These are phyloP conservation scores for Paramecium primaurelia DNA, from an alignment of 73 alveolate genomes.

Conservation along the genomic window DNA sequence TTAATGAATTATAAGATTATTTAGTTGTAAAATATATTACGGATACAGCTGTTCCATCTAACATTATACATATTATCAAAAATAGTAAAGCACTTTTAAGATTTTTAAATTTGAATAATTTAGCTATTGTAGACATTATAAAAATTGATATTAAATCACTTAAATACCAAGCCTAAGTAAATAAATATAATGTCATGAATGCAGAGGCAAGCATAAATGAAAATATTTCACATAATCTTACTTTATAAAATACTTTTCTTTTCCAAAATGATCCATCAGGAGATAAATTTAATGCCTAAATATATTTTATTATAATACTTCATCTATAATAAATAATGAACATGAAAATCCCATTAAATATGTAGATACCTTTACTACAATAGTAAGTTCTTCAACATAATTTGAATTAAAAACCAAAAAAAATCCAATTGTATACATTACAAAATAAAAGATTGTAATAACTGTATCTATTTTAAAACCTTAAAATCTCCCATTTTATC, in stretches of 20 bases:
- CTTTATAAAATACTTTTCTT: background rate
- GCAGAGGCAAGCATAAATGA: background rate
- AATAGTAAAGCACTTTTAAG: background rate
- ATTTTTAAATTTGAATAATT: background rate
- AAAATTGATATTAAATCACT: background rate
- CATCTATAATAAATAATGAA: background rate
- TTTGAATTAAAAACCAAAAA: background rate
- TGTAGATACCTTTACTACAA: background rate
- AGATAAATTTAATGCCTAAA: background rate
- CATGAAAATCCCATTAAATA: background rate
- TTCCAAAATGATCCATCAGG: background rate
- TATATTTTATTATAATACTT: background rate
- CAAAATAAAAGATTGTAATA: background rate
- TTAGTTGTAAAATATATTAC: background rate
- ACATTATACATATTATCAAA: background rate
- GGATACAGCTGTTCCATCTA: background rate
- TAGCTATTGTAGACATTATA: slow-evolving; percentile 4
- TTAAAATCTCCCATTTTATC: background rate
- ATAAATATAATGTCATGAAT: background rate
- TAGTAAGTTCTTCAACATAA: background rate
- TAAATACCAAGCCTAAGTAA: background rate
- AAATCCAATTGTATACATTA: background rate
- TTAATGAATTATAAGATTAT: background rate
- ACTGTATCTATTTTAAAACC: background rate
- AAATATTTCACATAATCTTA: background rate